Evolutionary conservation across 1,284 basidiomycete genomes (phyloP).

Genomic region (Tilletiopsis washingtonensis): DNA sequence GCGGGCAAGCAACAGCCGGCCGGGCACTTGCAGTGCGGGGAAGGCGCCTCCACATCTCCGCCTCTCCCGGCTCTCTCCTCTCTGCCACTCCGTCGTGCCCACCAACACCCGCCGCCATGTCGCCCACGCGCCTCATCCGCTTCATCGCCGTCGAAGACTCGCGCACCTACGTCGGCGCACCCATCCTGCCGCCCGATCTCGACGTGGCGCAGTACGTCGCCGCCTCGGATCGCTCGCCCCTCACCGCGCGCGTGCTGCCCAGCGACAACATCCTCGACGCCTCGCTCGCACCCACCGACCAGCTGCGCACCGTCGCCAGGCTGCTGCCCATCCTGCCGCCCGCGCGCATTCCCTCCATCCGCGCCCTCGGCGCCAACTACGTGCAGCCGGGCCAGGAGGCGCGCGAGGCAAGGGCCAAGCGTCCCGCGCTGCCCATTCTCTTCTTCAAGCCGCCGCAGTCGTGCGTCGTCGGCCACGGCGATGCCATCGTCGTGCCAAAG

Average conservation of each 20-base stretch:
- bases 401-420: conserved; percentile 10
- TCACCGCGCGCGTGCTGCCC: conserved; percentile 13
- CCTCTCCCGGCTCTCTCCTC: no score
- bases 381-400: conserved; percentile 17
- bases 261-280: conserved; percentile 5
- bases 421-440: conserved; percentile 24
- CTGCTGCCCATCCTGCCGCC: conserved; percentile 17
- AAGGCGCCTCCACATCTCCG: no score
- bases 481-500: conserved; percentile 19
- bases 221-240: conserved; percentile 2
- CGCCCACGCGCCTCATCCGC: conserved; percentile 31
- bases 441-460: conserved; percentile 26
- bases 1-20: no score
- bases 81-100: no score
- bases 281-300: not conserved
- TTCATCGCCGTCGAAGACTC: conserved; percentile 32
- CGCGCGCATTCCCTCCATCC: conserved; percentile 1
- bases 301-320: conserved; percentile 15
- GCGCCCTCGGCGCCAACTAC: conserved; percentile 10
- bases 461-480: conserved; percentile 12
- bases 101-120: no score
- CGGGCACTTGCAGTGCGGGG: no score
- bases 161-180: conserved; percentile 24
- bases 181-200: conserved; percentile 11
- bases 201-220: conserved; percentile 23